Conservation (phyloP, 2,329 filamentous ascomycete genomes). For the Ceratocystis colombiana region DNA sequence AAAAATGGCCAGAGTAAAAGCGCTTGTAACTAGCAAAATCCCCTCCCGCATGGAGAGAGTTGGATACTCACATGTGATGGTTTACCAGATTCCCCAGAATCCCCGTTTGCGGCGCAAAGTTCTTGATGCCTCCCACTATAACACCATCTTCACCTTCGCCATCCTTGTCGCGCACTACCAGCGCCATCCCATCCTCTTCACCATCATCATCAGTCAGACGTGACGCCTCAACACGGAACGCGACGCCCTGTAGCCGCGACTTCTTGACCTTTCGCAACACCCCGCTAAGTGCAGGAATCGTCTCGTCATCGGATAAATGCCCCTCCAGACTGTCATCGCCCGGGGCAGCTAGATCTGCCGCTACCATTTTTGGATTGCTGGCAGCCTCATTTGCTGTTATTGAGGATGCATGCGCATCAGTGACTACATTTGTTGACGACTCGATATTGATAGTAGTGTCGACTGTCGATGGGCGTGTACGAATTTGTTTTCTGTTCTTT, state of each 20-base stretch:
- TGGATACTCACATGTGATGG: constrained; percentile 63
- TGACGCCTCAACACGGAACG: constrained; percentile 38
- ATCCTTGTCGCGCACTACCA: constrained; percentile 3
- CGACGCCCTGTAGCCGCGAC: constrained; percentile 45
- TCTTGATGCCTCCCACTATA: constrained; percentile 29
- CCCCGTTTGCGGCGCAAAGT: constrained; percentile 65
- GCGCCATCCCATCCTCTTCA: constrained; percentile 5
- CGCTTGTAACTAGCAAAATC: not conserved
- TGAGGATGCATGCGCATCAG: not conserved
- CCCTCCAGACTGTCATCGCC: not conserved
- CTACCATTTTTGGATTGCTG: constrained; percentile 13
- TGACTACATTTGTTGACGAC: not conserved
- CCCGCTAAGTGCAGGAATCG: constrained; percentile 41
- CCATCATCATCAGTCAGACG: constrained; percentile 28
- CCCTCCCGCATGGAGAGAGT: not conserved
- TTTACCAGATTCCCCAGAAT: constrained; percentile 55
- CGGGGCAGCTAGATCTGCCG: constrained; percentile 15
- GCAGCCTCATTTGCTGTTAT: not conserved
- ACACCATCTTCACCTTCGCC: not conserved
- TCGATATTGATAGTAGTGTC: constrained; percentile 39
- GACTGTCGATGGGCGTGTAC: constrained; percentile 32
- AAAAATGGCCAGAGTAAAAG: not conserved
- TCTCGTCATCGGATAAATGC: constrained; percentile 30
- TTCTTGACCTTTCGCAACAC: constrained; percentile 43
- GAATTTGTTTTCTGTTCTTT: constrained; percentile 42